Percentiles rank a stretch among this genome's conserved stretches.
Conservation (phyloP, 1,139 yeast species). For the Scheffersomyces parashehatae region DNA sequence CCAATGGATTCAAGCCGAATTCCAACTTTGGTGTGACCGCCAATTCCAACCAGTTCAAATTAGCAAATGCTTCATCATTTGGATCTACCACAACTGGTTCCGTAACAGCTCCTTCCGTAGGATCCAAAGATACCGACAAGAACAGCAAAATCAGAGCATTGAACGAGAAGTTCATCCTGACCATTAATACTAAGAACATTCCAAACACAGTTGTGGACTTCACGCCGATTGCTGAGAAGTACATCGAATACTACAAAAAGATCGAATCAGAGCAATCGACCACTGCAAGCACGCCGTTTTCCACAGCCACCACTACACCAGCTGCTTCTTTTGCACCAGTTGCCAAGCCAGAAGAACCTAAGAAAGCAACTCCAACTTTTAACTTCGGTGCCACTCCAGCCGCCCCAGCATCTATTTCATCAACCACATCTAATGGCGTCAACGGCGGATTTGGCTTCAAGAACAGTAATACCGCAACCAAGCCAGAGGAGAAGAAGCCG, state of each 20-base stretch:
- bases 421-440: slow-evolving; percentile 1
- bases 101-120: slow-evolving; percentile 2
- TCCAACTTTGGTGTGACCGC: background rate
- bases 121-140: slow-evolving; percentile 15
- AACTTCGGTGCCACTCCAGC: slow-evolving; percentile 1
- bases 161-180: slow-evolving; percentile 60
- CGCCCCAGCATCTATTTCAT: slow-evolving; percentile 2
- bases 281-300: background rate
- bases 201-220: slow-evolving; percentile 60
- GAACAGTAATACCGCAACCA: background rate
- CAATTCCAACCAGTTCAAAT: slow-evolving; percentile 1
- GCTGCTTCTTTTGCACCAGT: slow-evolving; percentile 6
- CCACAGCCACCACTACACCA: slow-evolving; percentile 3
- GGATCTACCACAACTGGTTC: background rate
- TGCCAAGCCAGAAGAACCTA: background rate
- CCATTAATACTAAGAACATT: slow-evolving; percentile 43
- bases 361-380: background rate
- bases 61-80: background rate
- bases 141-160: slow-evolving; percentile 60
- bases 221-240: slow-evolving; percentile 57
- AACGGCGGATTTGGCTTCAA: background rate
- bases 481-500: slow-evolving; percentile 2
- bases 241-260: slow-evolving; percentile 53
- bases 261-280: slow-evolving; percentile 26
- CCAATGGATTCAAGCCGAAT: slow-evolving; percentile 1